Evolutionary conservation across 2,329 filamentous ascomycete genomes (phyloP).

Genomic region (Curvularia spicifera): DNA sequence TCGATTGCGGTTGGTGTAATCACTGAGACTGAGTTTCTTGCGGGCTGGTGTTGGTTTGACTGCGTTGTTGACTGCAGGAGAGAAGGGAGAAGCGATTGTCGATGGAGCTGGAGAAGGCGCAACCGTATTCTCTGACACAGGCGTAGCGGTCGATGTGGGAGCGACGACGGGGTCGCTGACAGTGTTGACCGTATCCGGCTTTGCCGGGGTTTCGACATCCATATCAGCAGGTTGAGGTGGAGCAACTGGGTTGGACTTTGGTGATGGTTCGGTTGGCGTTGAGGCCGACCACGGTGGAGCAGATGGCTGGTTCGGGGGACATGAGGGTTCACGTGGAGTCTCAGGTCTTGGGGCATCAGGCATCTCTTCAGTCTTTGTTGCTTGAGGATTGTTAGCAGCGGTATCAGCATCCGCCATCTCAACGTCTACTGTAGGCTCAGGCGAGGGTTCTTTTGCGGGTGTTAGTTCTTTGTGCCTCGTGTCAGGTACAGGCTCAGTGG

Average conservation of each 20-base stretch:
- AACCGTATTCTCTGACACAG: conserved; percentile 27
- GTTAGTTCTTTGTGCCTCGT: conserved; percentile 30
- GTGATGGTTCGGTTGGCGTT: conserved; percentile 22
- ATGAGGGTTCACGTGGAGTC: conserved; percentile 28
- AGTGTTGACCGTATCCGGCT: conserved; percentile 31
- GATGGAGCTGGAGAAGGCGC: conserved; percentile 40
- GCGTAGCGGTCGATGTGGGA: conserved; percentile 33
- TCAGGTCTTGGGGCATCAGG: conserved; percentile 36
- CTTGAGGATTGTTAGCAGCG: conserved; percentile 18
- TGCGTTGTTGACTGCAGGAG: conserved; percentile 51
- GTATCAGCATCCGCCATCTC: conserved; percentile 31
- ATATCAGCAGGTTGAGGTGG: conserved; percentile 31
- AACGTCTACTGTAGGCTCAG: conserved; percentile 22
- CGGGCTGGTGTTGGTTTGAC: conserved; percentile 52
- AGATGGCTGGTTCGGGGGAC: conserved; percentile 43
- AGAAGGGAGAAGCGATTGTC: conserved; percentile 41
- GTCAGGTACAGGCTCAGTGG: conserved; percentile 27
- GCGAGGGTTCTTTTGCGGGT: conserved; percentile 33
- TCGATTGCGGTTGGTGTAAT: conserved; percentile 56
- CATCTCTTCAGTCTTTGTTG: conserved; percentile 39
- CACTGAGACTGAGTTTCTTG: conserved; percentile 60
- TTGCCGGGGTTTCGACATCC: conserved; percentile 40
- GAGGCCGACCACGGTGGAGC: conserved; percentile 41
- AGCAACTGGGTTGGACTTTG: conserved; percentile 18
- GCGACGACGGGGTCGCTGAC: conserved; percentile 28